Percentiles rank a stretch among this genome's conserved stretches.
phyloP scores from a whole-genome alignment of 345 rosid genomes.

The Heritiera fomes region DNA sequence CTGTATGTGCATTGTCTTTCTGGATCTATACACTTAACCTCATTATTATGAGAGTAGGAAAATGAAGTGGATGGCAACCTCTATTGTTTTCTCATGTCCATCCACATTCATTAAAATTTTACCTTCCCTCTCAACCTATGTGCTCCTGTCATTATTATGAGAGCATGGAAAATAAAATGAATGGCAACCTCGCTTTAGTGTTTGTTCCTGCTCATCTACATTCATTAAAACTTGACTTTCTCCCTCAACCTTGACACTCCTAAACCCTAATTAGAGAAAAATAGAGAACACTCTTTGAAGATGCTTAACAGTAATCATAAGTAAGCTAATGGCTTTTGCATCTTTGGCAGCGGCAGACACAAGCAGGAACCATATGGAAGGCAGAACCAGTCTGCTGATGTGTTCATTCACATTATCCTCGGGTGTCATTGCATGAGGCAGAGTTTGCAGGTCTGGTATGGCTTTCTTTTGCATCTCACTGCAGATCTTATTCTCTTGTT shows the following conservation, averaged over 20 bases:
- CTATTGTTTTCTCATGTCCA: not conserved
- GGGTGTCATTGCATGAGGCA: not conserved
- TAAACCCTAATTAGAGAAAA: not conserved
- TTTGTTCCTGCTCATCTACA: not conserved
- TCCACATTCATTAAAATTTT: not conserved
- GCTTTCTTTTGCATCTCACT: conserved; percentile 1
- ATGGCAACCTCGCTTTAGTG: not conserved
- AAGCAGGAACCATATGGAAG: not conserved
- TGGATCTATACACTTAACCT: not conserved
- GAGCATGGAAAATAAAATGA: not conserved
- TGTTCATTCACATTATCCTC: not conserved
- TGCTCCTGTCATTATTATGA: too few species aligned
- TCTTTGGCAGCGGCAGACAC: conserved; percentile 3
- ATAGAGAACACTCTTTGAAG: not conserved
- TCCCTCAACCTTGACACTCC: not conserved
- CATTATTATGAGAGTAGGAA: not conserved
- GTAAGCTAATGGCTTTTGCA: not conserved
- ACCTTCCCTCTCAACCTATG: not conserved
- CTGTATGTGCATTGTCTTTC: not conserved
- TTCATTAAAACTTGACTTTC: not conserved
- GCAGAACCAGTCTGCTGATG: not conserved
- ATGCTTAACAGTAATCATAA: not conserved
- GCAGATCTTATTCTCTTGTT: not conserved
- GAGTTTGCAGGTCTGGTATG: conserved; percentile 15
- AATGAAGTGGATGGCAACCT: not conserved